Evolutionary conservation across 2,329 filamentous ascomycete genomes (phyloP).

Genomic region (Meredithiella fracta): DNA sequence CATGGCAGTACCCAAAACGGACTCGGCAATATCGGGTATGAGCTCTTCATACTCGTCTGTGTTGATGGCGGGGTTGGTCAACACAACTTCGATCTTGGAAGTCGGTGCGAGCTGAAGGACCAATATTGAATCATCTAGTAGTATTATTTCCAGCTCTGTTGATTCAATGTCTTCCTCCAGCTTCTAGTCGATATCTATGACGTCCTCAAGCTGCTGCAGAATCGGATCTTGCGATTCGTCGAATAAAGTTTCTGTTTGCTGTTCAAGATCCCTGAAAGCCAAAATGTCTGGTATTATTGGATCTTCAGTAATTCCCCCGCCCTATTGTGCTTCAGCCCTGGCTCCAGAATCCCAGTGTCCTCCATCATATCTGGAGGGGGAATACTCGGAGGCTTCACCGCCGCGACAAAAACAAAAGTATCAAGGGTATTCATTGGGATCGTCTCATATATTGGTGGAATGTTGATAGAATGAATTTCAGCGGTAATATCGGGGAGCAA

Average conservation of each 20-base stretch:
- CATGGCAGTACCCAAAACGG: neutral
- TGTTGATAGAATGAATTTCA: too few species aligned
- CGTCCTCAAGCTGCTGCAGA: too few species aligned
- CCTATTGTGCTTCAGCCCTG: too few species aligned
- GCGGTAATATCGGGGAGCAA: neutral
- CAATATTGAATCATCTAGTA: conserved; percentile 3
- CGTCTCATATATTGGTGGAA: too few species aligned
- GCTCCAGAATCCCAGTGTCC: neutral
- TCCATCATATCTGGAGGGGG: neutral
- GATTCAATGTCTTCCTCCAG: neutral
- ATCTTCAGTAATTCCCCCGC: too few species aligned
- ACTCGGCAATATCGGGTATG: neutral
- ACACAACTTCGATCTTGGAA: conserved; percentile 32
- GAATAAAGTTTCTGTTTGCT: too few species aligned
- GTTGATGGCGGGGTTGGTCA: conserved; percentile 10
- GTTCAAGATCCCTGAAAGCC: too few species aligned
- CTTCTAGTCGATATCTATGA: neutral
- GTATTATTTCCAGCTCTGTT: conserved; percentile 1
- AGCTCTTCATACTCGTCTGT: neutral
- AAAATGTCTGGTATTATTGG: too few species aligned
- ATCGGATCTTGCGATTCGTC: too few species aligned
- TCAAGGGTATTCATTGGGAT: too few species aligned
- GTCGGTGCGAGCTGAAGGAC: conserved; percentile 13
- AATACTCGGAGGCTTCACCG: neutral
- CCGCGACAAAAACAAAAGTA: too few species aligned